phyloP scores from a whole-genome alignment of 352 stramenopile species.

The Pythium monospermum region DNA sequence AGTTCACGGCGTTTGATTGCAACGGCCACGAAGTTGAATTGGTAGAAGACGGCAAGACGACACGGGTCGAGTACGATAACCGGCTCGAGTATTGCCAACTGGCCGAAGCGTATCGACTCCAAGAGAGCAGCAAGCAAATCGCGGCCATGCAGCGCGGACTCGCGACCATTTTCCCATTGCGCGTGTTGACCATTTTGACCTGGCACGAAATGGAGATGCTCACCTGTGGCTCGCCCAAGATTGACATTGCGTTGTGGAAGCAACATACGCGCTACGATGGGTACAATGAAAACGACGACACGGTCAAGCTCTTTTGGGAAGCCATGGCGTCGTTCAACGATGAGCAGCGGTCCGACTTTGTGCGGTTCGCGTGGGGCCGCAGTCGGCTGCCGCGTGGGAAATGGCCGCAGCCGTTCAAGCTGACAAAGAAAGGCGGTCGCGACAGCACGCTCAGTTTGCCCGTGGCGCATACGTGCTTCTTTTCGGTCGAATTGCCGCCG shows the following conservation, averaged over 20 bases:
- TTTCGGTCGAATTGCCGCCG: constrained; percentile 91
- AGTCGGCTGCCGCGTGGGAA: constrained; percentile 87
- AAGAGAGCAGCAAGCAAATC: constrained; percentile 67
- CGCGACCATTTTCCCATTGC: constrained; percentile 75
- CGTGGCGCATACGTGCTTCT: constrained; percentile 95
- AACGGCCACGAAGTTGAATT: constrained; percentile 83
- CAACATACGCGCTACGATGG: constrained; percentile 88
- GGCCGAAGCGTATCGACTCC: constrained; percentile 73
- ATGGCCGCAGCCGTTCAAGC: constrained; percentile 88
- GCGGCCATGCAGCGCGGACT: constrained; percentile 78
- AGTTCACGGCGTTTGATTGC: constrained; percentile 80
- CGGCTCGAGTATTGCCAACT: constrained; percentile 80
- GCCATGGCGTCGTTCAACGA: constrained; percentile 84
- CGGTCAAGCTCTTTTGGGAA: constrained; percentile 88
- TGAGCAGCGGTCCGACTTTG: constrained; percentile 86
- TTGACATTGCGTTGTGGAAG: constrained; percentile 86
- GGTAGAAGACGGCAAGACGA: constrained; percentile 54
- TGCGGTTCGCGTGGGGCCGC: constrained; percentile 93
- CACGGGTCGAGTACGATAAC: constrained; percentile 80
- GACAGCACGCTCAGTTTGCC: constrained; percentile 81
- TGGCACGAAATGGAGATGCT: constrained; percentile 91
- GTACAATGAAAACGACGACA: constrained; percentile 76
- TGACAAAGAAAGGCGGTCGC: constrained; percentile 87
- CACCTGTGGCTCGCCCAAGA: constrained; percentile 88
- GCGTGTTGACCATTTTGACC: constrained; percentile 85